Conservation (phyloP, 257 asterid species). For the Galeopsis tetrahit region DNA sequence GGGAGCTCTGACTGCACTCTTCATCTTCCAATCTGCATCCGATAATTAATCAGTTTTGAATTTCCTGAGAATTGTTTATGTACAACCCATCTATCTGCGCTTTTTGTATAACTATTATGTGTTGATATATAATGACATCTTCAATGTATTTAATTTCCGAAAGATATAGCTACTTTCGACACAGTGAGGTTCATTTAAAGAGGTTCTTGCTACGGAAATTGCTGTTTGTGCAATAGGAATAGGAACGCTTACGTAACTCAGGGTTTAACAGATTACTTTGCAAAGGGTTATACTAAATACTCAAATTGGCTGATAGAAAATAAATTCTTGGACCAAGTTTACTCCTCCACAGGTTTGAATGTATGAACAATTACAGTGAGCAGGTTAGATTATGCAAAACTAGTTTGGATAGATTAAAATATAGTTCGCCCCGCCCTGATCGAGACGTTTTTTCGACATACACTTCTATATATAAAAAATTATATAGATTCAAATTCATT, state of each 20-base stretch:
- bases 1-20: slow-evolving; percentile 75
- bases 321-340: background rate
- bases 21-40: slow-evolving; percentile 92
- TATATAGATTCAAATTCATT: too few species aligned
- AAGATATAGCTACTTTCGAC: slow-evolving; percentile 20
- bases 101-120: slow-evolving; percentile 1
- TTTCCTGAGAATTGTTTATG: background rate
- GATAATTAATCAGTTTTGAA: slow-evolving; percentile 44
- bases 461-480: too few species aligned
- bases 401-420: too few species aligned
- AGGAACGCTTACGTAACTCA: too few species aligned
- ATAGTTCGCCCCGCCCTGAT: too few species aligned
- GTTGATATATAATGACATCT: background rate
- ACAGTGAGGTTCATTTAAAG: background rate
- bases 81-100: background rate
- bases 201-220: slow-evolving; percentile 6
- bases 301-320: background rate
- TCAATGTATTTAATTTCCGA: slow-evolving; percentile 11
- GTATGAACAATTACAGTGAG: too few species aligned
- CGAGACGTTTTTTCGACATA: too few species aligned
- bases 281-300: background rate
- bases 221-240: too few species aligned
- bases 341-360: too few species aligned
- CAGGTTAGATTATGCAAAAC: background rate
- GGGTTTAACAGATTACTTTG: background rate